Conservation (phyloP, 257 asterid species). For the Gynochthodes officinalis region DNA sequence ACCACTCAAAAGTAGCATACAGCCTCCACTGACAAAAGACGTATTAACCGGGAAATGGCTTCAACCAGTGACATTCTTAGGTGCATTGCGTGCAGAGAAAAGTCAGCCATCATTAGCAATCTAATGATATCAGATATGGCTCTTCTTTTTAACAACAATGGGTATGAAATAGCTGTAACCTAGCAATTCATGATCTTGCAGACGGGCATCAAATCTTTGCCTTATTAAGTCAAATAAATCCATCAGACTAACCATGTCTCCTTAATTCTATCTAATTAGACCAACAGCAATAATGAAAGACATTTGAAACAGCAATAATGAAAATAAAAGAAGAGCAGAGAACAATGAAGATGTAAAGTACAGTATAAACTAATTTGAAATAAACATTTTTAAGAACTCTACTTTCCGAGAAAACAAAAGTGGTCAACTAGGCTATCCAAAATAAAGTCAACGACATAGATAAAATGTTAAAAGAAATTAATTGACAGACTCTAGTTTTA, state of each 20-base stretch:
- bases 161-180: background rate
- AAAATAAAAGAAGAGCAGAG: background rate
- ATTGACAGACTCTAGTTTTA: background rate
- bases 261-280: background rate
- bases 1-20: background rate
- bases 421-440: background rate
- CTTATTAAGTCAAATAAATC: background rate
- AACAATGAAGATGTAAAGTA: background rate
- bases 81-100: background rate
- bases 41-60: background rate
- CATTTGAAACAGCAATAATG: background rate
- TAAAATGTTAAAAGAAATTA: background rate
- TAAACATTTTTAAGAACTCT: background rate
- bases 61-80: background rate
- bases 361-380: background rate
- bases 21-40: background rate
- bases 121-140: background rate
- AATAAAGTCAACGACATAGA: background rate
- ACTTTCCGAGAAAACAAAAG: background rate
- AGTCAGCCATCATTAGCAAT: background rate
- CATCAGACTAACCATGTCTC: background rate
- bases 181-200: background rate
- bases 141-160: background rate
- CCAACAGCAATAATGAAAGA: background rate
- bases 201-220: background rate